Evolutionary conservation across 2,329 filamentous ascomycete species (phyloP), one percentile per base, ranked within the genome.

Genomic region (Teratosphaeria destructans): DNA sequence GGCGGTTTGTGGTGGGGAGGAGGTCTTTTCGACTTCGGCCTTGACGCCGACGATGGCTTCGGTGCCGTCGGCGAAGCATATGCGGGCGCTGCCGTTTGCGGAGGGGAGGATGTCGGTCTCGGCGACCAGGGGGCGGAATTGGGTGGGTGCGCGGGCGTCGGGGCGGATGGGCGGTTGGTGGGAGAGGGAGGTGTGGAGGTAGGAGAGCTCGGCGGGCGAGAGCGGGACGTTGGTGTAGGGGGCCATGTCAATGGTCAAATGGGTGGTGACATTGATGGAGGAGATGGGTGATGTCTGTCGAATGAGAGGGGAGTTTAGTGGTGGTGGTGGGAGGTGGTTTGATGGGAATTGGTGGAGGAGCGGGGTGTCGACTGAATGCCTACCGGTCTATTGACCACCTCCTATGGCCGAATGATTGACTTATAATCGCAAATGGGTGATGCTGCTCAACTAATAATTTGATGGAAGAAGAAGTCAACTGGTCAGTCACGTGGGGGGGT

Each of bases 11-110:
- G 23, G 23, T 23, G 2, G 23, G 23, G 23, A 23, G 23, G 23
- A 23, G 34, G 47, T 90, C 77, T 83, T 86, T 74, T 96, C 91
- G 3, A 97, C 89, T 76, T 97, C 93, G 0, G 90, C 91, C 77
- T 97, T 99, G 62, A 96, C 87, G 54, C 94, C 94, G 5, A 96
- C 94, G 62, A 99, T 87, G 6, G 94, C 94, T 75, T 99, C 94
- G 1, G 91, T 95, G 56, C 94, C 94, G 73, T 99, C 94, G 3
- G 91, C 86, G 72, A 97, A 95, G 66, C 93, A 95, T 54, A 99
- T 88, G 37, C 95, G 85, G 61, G 94, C 93, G 74, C 89, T 95
- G 62, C 94, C 94, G 71, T 97, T 95, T 16, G 93, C 88, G 54
- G 87, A 86, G 0, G 94, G 92, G 0, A 99, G 82, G 59, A 97